A percentile compares a stretch with the other conserved stretches of the same genome.
phyloP scores from a whole-genome alignment of 768 basidiomycete species.

The Tulasnella sp. region DNA sequence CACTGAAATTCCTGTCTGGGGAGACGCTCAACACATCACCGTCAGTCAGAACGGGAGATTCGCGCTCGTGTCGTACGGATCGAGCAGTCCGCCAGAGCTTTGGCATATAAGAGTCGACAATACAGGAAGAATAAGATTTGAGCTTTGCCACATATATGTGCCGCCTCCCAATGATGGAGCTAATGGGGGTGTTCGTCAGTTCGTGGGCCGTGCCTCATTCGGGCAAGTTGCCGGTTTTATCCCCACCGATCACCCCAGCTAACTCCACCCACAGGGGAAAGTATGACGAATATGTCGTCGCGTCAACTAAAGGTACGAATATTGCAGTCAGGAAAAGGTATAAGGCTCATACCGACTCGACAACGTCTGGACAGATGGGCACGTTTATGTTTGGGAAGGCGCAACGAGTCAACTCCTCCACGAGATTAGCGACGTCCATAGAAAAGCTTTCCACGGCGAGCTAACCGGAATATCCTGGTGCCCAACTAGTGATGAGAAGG shows the following conservation, averaged over 20 bases:
- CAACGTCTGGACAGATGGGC: constrained; percentile 54
- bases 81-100: constrained; percentile 74
- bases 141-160: not conserved
- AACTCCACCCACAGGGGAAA: constrained; percentile 49
- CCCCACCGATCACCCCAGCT: not conserved
- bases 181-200: constrained; percentile 69
- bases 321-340: not conserved
- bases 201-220: constrained; percentile 81
- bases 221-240: constrained; percentile 45
- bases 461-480: not conserved
- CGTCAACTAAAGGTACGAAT: constrained; percentile 62
- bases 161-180: constrained; percentile 67
- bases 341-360: not conserved
- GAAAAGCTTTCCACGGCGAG: constrained; percentile 49
- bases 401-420: constrained; percentile 72
- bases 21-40: constrained; percentile 72
- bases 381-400: constrained; percentile 85
- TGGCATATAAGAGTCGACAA: constrained; percentile 69
- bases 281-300: constrained; percentile 75
- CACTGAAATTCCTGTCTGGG: constrained; percentile 72
- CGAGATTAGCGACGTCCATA: constrained; percentile 50
- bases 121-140: not conserved
- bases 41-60: constrained; percentile 62
- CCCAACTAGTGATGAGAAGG: not conserved
- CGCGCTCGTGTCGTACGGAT: constrained; percentile 73